Evolutionary conservation across 345 rosid genomes (phyloP), one percentile per base, ranked within the genome.

Genomic region (Syzygium aqueum): DNA sequence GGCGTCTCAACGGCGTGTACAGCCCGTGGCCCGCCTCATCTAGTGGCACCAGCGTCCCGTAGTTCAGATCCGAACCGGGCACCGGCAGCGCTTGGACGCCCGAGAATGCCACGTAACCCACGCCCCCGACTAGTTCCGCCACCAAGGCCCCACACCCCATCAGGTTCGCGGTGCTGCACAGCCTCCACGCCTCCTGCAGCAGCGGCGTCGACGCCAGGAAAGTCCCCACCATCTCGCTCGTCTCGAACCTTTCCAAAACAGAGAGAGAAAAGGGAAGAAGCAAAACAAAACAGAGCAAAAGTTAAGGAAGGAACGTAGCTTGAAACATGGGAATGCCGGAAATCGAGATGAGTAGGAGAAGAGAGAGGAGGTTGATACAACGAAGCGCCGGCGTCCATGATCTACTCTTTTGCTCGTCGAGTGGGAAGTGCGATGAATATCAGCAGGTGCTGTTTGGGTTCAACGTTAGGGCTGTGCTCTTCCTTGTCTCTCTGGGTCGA

Each of bases 201-300:
- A 97, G 25, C 0, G 94, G 91, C 13, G 96, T 95, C 15, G 99
- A 94, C 12, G 94, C 91, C 85, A 97, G 37, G 88, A 93, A 90
- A 49, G 88, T 89, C 11, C 97, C 98, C 85, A 92, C 89, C 89
- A 93, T 87, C 93, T 96, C 98, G 89, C 98, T 95, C 61, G 92
- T 94, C 92, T 96, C 99, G 84, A 95, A 94, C 87, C 95, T 90
- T 89, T 65, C 33, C 73, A 61, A 61, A 61, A 61, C 73, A 7
- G n/a, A n/a, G 7, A 17, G 33, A n/a, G 7, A 17, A 16, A n/a
- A 61, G 14, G 8, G 73, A 61, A n/a, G 28, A 46, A 25, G 52
- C 13, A 83, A 83, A 17, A 50, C 12, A 8, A 83, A 27, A 14
- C 15, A 8, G 13, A n/a, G 40, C n/a, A 16, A 80, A 6, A 80